These are phyloP conservation scores for Platanthera zijinensis DNA, from an alignment of 106 monocot genomes.

Conservation along the genomic window DNA sequence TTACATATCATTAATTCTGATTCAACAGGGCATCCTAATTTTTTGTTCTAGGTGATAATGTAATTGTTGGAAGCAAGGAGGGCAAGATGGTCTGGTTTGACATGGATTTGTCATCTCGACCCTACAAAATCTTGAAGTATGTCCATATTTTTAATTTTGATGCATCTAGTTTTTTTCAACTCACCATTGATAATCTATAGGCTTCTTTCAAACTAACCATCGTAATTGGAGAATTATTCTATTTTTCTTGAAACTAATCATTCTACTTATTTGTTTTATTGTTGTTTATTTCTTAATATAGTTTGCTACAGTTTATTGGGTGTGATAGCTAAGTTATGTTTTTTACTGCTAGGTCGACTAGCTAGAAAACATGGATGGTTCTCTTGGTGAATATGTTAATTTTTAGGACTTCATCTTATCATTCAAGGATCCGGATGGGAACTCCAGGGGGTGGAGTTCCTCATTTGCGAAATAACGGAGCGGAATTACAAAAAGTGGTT, in stretches of 20 bases:
- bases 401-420: too few species aligned
- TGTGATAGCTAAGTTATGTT: not conserved
- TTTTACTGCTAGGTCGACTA: not conserved
- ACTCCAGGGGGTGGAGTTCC: too few species aligned
- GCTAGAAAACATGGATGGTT: too few species aligned
- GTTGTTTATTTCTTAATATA: not conserved
- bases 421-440: too few species aligned
- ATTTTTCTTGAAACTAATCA: not conserved
- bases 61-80: conserved; percentile 96
- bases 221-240: not conserved
- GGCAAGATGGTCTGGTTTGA: conserved; percentile 99
- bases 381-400: too few species aligned
- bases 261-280: not conserved
- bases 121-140: conserved; percentile 83
- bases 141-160: conserved; percentile 6
- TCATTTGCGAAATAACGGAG: too few species aligned
- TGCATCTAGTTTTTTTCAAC: not conserved
- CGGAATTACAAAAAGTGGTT: too few species aligned
- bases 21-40: not conserved
- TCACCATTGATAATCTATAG: not conserved
- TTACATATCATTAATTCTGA: not conserved
- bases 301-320: not conserved
- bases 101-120: conserved; percentile 78
- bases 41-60: conserved; percentile 75
- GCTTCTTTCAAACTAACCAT: not conserved